Evolutionary conservation across 257 asterid genomes (phyloP).

Genomic region (Anisodus acutangulus): DNA sequence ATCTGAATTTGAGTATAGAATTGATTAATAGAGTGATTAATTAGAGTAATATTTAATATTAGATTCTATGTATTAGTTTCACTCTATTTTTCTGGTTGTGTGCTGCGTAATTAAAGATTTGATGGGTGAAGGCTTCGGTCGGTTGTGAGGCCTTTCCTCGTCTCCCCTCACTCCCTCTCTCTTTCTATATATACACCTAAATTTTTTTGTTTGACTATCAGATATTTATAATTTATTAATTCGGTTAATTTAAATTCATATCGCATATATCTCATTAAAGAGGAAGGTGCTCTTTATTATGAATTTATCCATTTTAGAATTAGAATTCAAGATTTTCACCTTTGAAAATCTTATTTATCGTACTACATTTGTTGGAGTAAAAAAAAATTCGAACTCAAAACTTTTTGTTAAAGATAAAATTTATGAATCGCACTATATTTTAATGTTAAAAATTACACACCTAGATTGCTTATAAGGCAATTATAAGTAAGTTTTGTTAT

Average conservation of each 20-base stretch:
- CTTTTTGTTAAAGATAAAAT: too few species aligned
- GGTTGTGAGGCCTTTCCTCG: constrained; percentile 29
- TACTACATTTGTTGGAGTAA: too few species aligned
- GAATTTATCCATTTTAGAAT: too few species aligned
- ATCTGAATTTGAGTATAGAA: neutral
- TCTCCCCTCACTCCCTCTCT: neutral
- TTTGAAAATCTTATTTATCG: too few species aligned
- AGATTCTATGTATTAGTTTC: neutral
- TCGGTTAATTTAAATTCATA: neutral
- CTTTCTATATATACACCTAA: neutral
- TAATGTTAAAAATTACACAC: too few species aligned
- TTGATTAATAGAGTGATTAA: neutral
- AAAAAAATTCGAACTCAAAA: too few species aligned
- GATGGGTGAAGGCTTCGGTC: constrained; percentile 32
- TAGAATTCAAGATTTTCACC: too few species aligned
- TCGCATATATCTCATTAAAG: too few species aligned
- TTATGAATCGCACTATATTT: too few species aligned
- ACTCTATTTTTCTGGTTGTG: neutral
- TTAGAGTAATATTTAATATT: neutral
- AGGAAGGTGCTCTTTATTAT: neutral
- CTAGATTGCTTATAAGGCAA: too few species aligned
- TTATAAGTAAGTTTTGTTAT: too few species aligned
- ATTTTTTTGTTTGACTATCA: neutral
- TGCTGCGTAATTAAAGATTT: neutral
- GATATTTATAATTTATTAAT: neutral